Base-by-base conservation (phyloP, 441 rosid genomes). In the Viola pubescens region DNA sequence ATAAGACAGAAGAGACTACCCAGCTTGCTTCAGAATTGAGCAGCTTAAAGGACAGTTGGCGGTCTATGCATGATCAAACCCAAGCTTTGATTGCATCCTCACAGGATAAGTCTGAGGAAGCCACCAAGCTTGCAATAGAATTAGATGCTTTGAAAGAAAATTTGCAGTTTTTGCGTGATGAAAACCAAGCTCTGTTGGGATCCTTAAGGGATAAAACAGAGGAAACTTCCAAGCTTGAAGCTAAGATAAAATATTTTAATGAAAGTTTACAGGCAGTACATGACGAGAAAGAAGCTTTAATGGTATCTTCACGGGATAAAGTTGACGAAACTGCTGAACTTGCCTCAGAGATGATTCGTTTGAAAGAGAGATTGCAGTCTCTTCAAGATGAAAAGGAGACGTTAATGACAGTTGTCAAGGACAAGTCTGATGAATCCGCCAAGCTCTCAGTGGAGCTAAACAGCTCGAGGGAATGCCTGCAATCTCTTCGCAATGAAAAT, bases 381-480 rank as follows among this genome's bases (percentile, higher is more conserved):
- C 47, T 71, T 67, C 62, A 61, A 12, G 62, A 51, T 10, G 67
- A 68, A 58, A 62, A 68, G 14, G 54, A 58, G 50, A 48, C 51
- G 9, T 68, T 62, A 59, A 19, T 62, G 56, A 59, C 52, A 14
- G 6, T 12, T 10, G 51, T 37, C 19, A 46, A 0, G 50, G 67
- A 52, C 7, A 62, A 58, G 48, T 56, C 67, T 11, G 49, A 57
- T 48, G 67, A 68, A 52, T 46, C 63, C 58, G 71, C 79, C 58
- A 65, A 52, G 64, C 85, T 87, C 64, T 70, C 65, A 51, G 63
- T 73, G 58, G 88, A 86, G 76, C 66, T 86, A 63, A 74, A 75
- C 52, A 68, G 64, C 69, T 77, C 80, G 66, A 84, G 58, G 72
- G 83, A 77, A 70, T 70, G 60, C 44, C 50, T 80, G 64, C 67